phyloP scores from a whole-genome alignment of 495 filamentous ascomycete genomes.

The Hamigera avellanea region DNA sequence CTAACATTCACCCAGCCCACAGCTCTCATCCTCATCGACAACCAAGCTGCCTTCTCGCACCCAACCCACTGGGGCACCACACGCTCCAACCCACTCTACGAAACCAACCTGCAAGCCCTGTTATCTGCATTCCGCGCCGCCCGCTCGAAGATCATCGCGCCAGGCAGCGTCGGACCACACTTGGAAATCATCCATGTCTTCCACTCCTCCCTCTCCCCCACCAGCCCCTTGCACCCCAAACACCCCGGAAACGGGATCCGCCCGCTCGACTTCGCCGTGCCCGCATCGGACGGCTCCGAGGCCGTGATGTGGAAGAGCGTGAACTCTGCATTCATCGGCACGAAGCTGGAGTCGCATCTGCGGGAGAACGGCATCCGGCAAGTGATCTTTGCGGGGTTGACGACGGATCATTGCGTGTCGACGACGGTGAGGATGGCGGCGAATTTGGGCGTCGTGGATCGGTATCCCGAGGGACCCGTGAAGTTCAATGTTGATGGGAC shows the following conservation, averaged over 20 bases:
- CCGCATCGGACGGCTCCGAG: slow-evolving; percentile 28
- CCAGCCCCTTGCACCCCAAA: slow-evolving; percentile 21
- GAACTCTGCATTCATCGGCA: slow-evolving; percentile 39
- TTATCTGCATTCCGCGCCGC: slow-evolving; percentile 29
- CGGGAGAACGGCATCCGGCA: slow-evolving; percentile 21
- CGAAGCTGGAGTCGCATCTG: slow-evolving; percentile 27
- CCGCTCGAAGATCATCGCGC: slow-evolving; percentile 3
- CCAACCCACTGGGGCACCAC: slow-evolving; percentile 29
- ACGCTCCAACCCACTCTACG: slow-evolving; percentile 35
- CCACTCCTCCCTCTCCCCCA: slow-evolving; percentile 27
- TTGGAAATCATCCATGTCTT: slow-evolving; percentile 35
- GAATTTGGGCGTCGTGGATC: slow-evolving; percentile 33
- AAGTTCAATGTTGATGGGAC: slow-evolving; percentile 12
- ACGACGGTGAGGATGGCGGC: slow-evolving; percentile 39
- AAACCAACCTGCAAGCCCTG: slow-evolving; percentile 30
- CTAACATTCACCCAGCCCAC: slow-evolving; percentile 19
- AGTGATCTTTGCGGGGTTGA: slow-evolving; percentile 31
- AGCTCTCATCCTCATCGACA: slow-evolving; percentile 47
- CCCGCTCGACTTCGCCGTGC: slow-evolving; percentile 27
- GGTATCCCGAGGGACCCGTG: slow-evolving; percentile 9
- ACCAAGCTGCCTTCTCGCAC: slow-evolving; percentile 39
- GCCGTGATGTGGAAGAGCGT: slow-evolving; percentile 33
- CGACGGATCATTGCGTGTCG: slow-evolving; percentile 40
- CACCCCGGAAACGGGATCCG: slow-evolving; percentile 16
- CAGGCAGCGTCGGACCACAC: slow-evolving; percentile 3